Conservation (phyloP, 345 rosid genomes). For the Populus euphratica region DNA sequence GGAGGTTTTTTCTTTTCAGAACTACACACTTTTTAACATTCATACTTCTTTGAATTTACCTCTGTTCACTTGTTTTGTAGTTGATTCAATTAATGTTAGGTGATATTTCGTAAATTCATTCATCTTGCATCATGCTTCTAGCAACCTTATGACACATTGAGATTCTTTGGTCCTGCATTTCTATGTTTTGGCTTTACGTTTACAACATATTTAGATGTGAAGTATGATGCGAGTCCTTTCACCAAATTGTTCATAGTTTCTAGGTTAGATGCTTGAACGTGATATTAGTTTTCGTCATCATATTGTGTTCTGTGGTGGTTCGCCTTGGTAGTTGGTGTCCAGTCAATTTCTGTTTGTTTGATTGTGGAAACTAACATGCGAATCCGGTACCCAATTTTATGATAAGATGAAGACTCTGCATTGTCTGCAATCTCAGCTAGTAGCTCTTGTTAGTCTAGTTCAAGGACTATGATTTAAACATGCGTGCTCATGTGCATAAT, state of each 20-base stretch:
- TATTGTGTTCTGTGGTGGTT: not conserved
- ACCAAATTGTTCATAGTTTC: not conserved
- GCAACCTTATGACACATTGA: not conserved
- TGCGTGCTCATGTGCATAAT: not conserved
- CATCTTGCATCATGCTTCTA: not conserved
- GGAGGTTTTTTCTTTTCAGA: not conserved
- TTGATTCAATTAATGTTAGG: too few species aligned
- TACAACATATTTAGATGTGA: not conserved
- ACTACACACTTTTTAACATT: too few species aligned
- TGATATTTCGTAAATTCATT: not conserved
- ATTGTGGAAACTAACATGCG: not conserved
- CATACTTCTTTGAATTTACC: not conserved
- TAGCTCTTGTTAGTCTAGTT: not conserved
- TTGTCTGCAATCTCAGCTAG: not conserved
- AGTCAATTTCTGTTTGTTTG: not conserved
- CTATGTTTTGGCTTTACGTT: not conserved
- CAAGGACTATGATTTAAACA: not conserved
- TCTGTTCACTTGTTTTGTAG: not conserved
- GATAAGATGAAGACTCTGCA: too few species aligned
- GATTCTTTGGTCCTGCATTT: not conserved
- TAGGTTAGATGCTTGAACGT: not conserved
- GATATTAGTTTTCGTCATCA: not conserved
- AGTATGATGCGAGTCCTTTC: not conserved
- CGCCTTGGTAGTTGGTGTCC: not conserved
- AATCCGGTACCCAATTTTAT: not conserved